A percentile compares a stretch with the other conserved stretches of the same genome.
These are phyloP conservation scores for Linnemannia elongata DNA, from an alignment of 192 early-diverging fungal genomes.

Conservation along the genomic window DNA sequence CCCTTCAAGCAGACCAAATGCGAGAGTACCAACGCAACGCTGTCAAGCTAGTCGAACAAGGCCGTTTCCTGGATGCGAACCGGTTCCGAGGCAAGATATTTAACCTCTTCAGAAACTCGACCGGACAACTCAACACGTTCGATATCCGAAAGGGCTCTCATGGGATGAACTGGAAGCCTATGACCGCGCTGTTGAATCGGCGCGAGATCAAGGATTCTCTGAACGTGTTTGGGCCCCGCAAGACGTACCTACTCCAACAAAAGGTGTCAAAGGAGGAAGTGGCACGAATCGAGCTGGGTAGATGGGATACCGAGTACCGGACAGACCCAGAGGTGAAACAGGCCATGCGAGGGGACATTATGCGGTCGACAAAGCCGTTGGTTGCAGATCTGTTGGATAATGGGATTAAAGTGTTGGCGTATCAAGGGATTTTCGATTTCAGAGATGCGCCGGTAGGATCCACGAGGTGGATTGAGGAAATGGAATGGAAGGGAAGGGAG, in stretches of 20 bases:
- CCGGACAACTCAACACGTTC: constrained; percentile 79
- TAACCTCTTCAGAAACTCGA: constrained; percentile 69
- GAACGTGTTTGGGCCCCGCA: constrained; percentile 56
- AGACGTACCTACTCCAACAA: neutral
- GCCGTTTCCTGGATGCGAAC: constrained; percentile 65
- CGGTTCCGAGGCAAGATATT: constrained; percentile 68
- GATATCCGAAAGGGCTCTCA: constrained; percentile 75
- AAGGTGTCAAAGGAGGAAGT: neutral
- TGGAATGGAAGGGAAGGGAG: constrained; percentile 12
- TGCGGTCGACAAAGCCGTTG: constrained; percentile 3
- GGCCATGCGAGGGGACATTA: constrained; percentile 19
- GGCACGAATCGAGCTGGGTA: neutral
- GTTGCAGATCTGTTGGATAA: neutral
- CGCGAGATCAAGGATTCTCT: constrained; percentile 64
- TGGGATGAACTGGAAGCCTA: constrained; percentile 68
- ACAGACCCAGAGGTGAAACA: constrained; percentile 15
- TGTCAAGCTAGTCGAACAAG: constrained; percentile 49
- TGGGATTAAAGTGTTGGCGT: constrained; percentile 16
- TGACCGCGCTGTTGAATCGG: constrained; percentile 68
- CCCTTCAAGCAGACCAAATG: neutral
- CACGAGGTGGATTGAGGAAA: constrained; percentile 2
- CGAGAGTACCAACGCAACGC: neutral
- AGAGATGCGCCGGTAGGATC: neutral
- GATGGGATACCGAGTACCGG: neutral
- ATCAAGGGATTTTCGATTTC: constrained; percentile 20